These are phyloP conservation scores for Pisolithus sp. DNA, from an alignment of 768 basidiomycete genomes.

Conservation along the genomic window DNA sequence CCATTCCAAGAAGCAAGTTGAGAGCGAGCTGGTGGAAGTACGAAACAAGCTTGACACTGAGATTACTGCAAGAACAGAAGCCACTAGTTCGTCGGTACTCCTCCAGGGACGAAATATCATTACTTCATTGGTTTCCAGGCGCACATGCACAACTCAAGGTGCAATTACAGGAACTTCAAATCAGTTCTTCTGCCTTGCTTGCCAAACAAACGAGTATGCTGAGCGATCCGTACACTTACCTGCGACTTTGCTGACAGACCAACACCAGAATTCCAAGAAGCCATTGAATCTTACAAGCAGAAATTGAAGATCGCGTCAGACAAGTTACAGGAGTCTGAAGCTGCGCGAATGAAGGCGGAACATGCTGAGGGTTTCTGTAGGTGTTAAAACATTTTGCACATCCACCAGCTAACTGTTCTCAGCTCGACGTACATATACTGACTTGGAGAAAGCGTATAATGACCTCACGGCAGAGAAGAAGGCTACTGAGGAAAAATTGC, in stretches of 20 bases:
- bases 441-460: conserved; percentile 53
- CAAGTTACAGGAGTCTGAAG: conserved; percentile 62
- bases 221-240: neutral
- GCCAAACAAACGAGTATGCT: conserved; percentile 52
- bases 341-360: conserved; percentile 57
- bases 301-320: conserved; percentile 55
- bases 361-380: conserved; percentile 59
- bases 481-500: conserved; percentile 42
- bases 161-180: conserved; percentile 57
- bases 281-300: conserved; percentile 57
- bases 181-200: conserved; percentile 50
- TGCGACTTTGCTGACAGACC: neutral
- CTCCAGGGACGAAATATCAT: neutral
- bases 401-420: conserved; percentile 7
- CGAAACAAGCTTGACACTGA: conserved; percentile 53
- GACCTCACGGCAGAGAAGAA: conserved; percentile 48
- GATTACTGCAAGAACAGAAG: conserved; percentile 48
- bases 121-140: neutral
- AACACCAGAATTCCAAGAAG: conserved; percentile 50
- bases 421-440: conserved; percentile 59
- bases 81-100: conserved; percentile 39
- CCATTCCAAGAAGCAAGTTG: conserved; percentile 51
- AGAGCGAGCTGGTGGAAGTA: conserved; percentile 45
- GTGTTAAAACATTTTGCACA: conserved; percentile 4
- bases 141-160: conserved; percentile 57